These are phyloP conservation scores for Stereocaulon alpinum DNA, from an alignment of 495 filamentous ascomycete genomes.

Conservation along the genomic window DNA sequence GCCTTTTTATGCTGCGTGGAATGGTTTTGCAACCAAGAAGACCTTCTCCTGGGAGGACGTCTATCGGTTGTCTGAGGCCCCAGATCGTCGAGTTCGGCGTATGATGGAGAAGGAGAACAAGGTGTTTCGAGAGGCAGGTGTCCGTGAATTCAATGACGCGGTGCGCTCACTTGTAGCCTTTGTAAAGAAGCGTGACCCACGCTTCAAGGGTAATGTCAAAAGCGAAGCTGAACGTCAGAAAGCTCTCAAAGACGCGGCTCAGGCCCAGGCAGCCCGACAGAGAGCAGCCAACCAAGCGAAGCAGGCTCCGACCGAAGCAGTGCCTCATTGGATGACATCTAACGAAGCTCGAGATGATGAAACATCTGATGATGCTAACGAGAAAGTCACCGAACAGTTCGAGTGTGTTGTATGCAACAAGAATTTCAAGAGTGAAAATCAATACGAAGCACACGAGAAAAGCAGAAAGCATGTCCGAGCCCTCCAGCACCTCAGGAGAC, in stretches of 20 bases:
- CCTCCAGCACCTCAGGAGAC: conserved; percentile 61
- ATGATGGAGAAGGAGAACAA: conserved; percentile 95
- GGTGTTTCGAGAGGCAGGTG: conserved; percentile 66
- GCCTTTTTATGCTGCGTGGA: conserved; percentile 76
- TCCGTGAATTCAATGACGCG: conserved; percentile 84
- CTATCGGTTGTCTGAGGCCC: conserved; percentile 72
- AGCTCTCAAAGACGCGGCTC: conserved; percentile 62
- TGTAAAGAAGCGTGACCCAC: conserved; percentile 84
- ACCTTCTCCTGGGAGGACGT: conserved; percentile 81
- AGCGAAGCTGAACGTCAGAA: conserved; percentile 74
- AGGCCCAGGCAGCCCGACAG: conserved; percentile 74
- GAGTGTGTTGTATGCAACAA: conserved; percentile 93
- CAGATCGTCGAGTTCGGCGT: conserved; percentile 71
- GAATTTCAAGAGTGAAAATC: conserved; percentile 85
- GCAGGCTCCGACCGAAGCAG: conserved; percentile 45
- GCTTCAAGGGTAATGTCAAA: conserved; percentile 58
- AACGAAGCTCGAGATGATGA: conserved; percentile 46
- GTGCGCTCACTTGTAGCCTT: conserved; percentile 82
- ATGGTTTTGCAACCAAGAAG: conserved; percentile 72
- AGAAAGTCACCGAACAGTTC: conserved; percentile 47
- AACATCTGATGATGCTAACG: conserved; percentile 39
- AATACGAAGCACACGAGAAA: conserved; percentile 86
- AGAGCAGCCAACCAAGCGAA: conserved; percentile 72
- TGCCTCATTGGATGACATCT: conserved; percentile 71
- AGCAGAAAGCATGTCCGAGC: conserved; percentile 93